Percentiles rank a stretch among this genome's conserved stretches.
These are phyloP conservation scores for Gnomoniopsis smithogilvyi DNA, from an alignment of 2,329 filamentous ascomycete species.

Conservation along the genomic window DNA sequence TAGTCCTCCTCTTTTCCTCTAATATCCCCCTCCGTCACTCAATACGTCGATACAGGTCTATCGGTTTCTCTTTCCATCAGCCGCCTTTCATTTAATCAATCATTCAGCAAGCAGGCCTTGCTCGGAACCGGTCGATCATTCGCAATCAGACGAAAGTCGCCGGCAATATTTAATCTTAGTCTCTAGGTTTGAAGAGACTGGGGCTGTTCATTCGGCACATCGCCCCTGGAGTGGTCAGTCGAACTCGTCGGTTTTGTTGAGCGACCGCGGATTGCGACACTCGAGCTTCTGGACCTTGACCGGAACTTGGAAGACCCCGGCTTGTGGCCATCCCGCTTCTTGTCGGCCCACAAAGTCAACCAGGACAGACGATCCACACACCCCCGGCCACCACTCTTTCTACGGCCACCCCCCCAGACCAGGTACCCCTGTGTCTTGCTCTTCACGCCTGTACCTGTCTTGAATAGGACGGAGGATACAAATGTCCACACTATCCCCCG, in stretches of 20 bases:
- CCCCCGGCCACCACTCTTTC: constrained; percentile 20
- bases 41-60: constrained; percentile 25
- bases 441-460: constrained; percentile 39
- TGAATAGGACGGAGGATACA: constrained; percentile 40
- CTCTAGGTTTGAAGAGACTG: constrained; percentile 27
- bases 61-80: background rate
- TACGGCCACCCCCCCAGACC: constrained; percentile 26
- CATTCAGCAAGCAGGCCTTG: constrained; percentile 58
- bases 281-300: constrained; percentile 27
- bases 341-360: constrained; percentile 32
- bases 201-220: constrained; percentile 30
- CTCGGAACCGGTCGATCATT: constrained; percentile 52
- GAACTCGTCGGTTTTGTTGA: constrained; percentile 25
- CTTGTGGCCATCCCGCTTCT: constrained; percentile 36
- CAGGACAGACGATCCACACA: constrained; percentile 22
- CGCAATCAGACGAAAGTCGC: constrained; percentile 32
- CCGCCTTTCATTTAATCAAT: constrained; percentile 25
- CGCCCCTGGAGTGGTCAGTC: constrained; percentile 30
- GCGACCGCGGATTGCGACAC: constrained; percentile 15
- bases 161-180: constrained; percentile 35
- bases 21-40: constrained; percentile 32
- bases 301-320: constrained; percentile 29
- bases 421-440: constrained; percentile 15
- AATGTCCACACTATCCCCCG: constrained; percentile 67
- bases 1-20: constrained; percentile 36